Conservation (phyloP, 2,329 filamentous ascomycete species). For the Colletotrichum endophyticum region DNA sequence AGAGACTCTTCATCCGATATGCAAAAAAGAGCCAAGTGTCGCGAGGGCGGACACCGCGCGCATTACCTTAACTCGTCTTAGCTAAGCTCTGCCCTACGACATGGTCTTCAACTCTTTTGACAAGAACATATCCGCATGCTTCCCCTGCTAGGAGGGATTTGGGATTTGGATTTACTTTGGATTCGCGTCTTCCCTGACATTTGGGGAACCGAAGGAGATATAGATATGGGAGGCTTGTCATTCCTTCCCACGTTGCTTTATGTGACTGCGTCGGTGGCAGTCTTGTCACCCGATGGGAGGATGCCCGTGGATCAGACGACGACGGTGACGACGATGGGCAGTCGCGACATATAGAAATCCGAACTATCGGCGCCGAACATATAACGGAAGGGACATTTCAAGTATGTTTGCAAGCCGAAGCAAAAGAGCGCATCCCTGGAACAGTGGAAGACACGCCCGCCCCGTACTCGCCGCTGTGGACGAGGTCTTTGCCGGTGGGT, state of each 20-base stretch:
- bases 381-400: background rate
- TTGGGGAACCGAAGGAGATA: background rate
- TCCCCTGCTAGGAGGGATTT: background rate
- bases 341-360: too few relatives aligned
- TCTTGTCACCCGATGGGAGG: background rate
- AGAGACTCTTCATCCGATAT: background rate
- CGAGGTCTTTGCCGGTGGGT: constrained; percentile 33
- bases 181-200: background rate
- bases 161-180: background rate
- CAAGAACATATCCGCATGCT: background rate
- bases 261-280: background rate
- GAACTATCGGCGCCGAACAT: background rate
- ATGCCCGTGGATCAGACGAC: background rate
- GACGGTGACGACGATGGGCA: background rate
- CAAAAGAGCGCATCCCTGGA: constrained; percentile 15
- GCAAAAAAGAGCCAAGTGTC: background rate
- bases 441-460: constrained; percentile 19
- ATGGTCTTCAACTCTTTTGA: background rate
- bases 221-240: background rate
- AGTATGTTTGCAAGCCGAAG: constrained; percentile 24
- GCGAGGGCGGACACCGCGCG: background rate
- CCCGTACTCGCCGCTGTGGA: constrained; percentile 23
- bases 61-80: background rate
- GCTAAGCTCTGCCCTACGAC: background rate
- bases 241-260: background rate